Evolutionary conservation across 78 protist genomes (phyloP).

Genomic region (Pelomyxa schiedti): DNA sequence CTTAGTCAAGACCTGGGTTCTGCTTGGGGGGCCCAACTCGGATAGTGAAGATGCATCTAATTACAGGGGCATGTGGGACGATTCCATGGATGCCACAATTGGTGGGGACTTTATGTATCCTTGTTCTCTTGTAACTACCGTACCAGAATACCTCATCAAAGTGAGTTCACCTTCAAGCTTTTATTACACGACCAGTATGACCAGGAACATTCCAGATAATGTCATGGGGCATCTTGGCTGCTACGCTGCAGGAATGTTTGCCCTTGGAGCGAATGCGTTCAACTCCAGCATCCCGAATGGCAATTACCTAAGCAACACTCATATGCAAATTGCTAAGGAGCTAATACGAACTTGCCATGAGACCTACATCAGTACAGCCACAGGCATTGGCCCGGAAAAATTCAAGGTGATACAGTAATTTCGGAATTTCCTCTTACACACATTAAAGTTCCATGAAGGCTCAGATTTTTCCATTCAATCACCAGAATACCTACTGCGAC

Average conservation of each 20-base stretch:
- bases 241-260: constrained; percentile 58
- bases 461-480: background rate
- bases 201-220: background rate
- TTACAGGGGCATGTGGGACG: constrained; percentile 28
- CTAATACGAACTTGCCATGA: constrained; percentile 22
- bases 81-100: constrained; percentile 20
- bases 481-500: constrained; percentile 64
- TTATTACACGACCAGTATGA: background rate
- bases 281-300: background rate
- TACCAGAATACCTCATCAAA: constrained; percentile 8
- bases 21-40: constrained; percentile 4
- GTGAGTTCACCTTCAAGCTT: background rate
- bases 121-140: too few species aligned
- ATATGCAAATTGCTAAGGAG: constrained; percentile 13
- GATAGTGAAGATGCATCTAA: background rate
- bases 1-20: constrained; percentile 37
- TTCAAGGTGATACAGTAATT: background rate
- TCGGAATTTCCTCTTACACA: background rate
- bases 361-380: constrained; percentile 8
- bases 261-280: constrained; percentile 2
- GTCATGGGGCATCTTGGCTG: constrained; percentile 64
- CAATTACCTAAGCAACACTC: background rate
- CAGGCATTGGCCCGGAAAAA: constrained; percentile 65
- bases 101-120: too few species aligned
- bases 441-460: background rate